These are phyloP conservation scores for Pinus tabuliformis DNA, from an alignment of 75 land plant species.

Conservation along the genomic window DNA sequence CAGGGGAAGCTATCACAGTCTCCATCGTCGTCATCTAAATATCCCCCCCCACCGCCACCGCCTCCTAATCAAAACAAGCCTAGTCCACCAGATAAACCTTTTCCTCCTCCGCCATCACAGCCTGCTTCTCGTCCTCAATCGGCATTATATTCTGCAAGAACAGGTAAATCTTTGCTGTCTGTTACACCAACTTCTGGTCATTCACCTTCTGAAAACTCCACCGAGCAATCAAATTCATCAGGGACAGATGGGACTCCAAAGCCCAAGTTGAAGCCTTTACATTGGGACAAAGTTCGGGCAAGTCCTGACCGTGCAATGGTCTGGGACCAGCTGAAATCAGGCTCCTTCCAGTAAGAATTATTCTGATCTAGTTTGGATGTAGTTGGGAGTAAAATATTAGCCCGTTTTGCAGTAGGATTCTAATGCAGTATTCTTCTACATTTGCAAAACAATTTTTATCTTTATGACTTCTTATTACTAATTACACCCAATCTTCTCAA, in stretches of 20 bases:
- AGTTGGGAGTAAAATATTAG: background rate
- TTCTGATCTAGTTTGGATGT: slow-evolving; percentile 1
- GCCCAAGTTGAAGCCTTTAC: slow-evolving; percentile 78
- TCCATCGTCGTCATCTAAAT: background rate
- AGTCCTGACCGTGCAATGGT: slow-evolving; percentile 88
- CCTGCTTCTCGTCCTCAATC: background rate
- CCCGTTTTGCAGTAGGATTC: background rate
- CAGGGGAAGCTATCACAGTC: background rate
- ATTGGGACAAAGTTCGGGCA: slow-evolving; percentile 96
- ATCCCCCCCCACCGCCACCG: slow-evolving; percentile 6
- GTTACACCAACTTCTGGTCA: background rate
- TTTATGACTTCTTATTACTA: background rate
- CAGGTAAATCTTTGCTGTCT: slow-evolving; percentile 6
- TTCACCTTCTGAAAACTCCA: background rate
- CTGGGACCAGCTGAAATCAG: slow-evolving; percentile 89
- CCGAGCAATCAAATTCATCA: background rate
- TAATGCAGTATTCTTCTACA: background rate
- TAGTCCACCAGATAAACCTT: slow-evolving; percentile 3
- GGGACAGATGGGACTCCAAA: slow-evolving; percentile 15
- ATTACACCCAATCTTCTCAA: background rate
- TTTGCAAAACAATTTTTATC: background rate
- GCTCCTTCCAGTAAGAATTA: slow-evolving; percentile 90
- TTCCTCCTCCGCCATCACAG: background rate
- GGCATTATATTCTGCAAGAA: slow-evolving; percentile 7
- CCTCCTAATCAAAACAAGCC: slow-evolving; percentile 6